Evolutionary conservation across 331 rosid species (phyloP).

Genomic region (Cucumis variabilis): DNA sequence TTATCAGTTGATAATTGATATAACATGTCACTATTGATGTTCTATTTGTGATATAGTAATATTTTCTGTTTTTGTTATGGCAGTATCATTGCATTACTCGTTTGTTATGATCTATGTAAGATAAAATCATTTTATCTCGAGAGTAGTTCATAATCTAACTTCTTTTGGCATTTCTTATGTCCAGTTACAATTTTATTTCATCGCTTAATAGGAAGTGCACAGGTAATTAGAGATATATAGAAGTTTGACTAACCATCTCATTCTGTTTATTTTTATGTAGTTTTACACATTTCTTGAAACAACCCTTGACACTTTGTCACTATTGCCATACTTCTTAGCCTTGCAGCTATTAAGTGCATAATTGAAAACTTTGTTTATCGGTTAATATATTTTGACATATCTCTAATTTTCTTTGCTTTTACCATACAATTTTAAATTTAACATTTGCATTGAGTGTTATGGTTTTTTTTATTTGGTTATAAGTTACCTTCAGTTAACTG

Average conservation of each 20-base stretch:
- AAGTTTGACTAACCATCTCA: conserved; percentile 14
- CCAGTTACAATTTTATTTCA: background rate
- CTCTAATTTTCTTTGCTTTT: conserved; percentile 17
- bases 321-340: conserved; percentile 59
- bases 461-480: too few relatives aligned
- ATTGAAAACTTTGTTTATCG: conserved; percentile 6
- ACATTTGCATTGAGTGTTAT: too few relatives aligned
- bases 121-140: background rate
- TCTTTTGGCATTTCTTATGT: background rate
- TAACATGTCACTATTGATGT: too few relatives aligned
- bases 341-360: conserved; percentile 65
- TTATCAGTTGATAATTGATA: too few relatives aligned
- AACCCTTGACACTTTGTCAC: conserved; percentile 61
- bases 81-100: background rate
- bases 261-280: conserved; percentile 49
- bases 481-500: too few relatives aligned
- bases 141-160: background rate
- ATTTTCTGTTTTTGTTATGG: background rate
- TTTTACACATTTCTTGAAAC: conserved; percentile 81
- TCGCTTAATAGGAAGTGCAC: background rate
- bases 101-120: background rate
- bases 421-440: too few relatives aligned
- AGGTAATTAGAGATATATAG: background rate
- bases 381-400: background rate
- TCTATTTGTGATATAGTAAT: background rate